Conservation (phyloP, 2,329 filamentous ascomycete species). For the Fusarium sp. region DNA sequence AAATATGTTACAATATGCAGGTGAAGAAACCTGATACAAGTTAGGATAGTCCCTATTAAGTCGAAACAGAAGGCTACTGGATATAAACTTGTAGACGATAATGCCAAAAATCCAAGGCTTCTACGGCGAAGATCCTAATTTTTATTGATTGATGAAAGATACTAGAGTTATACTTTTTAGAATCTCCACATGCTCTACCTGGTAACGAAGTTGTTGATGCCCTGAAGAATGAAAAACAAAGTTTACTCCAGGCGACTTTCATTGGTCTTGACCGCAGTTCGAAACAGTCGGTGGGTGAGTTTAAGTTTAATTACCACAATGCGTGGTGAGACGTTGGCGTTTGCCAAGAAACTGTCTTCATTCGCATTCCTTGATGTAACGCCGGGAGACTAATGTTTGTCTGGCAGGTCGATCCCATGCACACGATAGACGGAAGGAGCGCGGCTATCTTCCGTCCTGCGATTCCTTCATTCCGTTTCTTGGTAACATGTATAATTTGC, state of each 20-base stretch:
- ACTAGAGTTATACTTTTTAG: not conserved
- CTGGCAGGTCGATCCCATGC: constrained; percentile 2
- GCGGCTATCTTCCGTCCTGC: not conserved
- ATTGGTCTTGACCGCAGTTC: not conserved
- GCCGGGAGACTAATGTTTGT: constrained; percentile 1
- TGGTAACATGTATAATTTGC: not conserved
- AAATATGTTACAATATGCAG: not conserved
- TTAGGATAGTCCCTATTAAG: not conserved
- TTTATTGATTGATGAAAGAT: not conserved
- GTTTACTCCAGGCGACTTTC: not conserved
- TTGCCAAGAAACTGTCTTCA: not conserved
- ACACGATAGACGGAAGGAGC: not conserved
- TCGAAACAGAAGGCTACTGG: not conserved
- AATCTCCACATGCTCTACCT: not conserved
- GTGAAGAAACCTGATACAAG: not conserved
- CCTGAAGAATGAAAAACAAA: not conserved
- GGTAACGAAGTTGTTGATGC: not conserved
- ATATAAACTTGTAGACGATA: not conserved
- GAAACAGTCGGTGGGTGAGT: not conserved
- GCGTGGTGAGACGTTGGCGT: not conserved
- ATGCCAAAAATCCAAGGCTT: accelerated
- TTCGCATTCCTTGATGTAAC: not conserved
- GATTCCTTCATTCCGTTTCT: not conserved
- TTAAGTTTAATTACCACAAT: not conserved
- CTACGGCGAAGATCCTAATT: not conserved